Base-by-base conservation (phyloP, 1,139 yeast species). In the Debaryomyces udenii region DNA sequence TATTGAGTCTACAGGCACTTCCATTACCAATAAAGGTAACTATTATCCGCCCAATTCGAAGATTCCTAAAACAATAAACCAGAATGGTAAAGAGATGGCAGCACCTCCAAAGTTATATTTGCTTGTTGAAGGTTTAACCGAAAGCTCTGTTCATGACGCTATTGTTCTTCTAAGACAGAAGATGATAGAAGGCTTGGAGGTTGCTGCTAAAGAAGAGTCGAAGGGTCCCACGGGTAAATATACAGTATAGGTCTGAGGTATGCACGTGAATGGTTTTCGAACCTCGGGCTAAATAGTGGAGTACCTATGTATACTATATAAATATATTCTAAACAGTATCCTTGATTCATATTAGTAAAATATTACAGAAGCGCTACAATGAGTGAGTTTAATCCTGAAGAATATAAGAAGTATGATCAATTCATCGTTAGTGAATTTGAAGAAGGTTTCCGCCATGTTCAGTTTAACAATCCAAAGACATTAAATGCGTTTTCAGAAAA, bases 1-100 rank as follows among this genome's bases (percentile, higher is more conserved):
- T 35, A 81, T 81, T 37, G 96, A 88, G 38, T 70, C 81, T 33
- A 84, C 94, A 0, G 77, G 83, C 1, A 83, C 93, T 1, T 83
- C 96, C 4, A 81, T 91, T 38, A 90, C 97, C 1, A 81, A 82
- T 39, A 88, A 83, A 57, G 99, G 99, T 9, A 80, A 77, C 47
- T 91, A 68, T 57, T 86, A 87, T 53, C 81, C 90, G 1, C 74
- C 83, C 0, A 62, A 59, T 23, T 80, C 82, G 0, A 71, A 74
- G 31, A 64, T 62, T 3, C 81, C 82, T 0, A 51, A 63, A 27
- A 63, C 70, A 2, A 44, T 53, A 2, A 49, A 49, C 18, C 58
- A 57, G 37, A 56, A 58, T 15, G 68, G 62, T 4, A 53, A 57
- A 27, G 66, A 61, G 62, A 67, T 35, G 63, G 66, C 59, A 1